These are phyloP conservation scores for Castanea mollissima DNA, from an alignment of 306 rosid genomes.

Conservation along the genomic window DNA sequence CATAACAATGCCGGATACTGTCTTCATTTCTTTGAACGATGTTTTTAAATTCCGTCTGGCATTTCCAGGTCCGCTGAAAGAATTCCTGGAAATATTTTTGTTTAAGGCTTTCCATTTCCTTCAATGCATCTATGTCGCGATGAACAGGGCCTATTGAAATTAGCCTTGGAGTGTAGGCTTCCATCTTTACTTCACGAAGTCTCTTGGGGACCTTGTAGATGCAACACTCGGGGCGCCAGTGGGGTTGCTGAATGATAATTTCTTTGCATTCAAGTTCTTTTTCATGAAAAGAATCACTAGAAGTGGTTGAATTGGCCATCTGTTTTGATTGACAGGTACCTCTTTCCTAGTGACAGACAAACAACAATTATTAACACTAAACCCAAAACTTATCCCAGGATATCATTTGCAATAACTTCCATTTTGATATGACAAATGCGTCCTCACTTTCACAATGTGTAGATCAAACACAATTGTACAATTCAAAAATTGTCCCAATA, in stretches of 20 bases:
- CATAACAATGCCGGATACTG: background rate
- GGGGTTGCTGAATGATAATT: background rate
- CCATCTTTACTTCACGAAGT: background rate
- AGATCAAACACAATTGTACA: no score
- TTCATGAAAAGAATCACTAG: background rate
- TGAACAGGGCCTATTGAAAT: constrained; percentile 25
- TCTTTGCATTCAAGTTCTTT: background rate
- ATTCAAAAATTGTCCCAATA: no score
- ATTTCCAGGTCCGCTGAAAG: background rate
- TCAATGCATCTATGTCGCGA: background rate
- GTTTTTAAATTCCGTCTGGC: background rate
- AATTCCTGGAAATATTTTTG: background rate
- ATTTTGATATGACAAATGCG: no score
- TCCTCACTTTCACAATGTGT: no score
- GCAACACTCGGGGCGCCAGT: background rate
- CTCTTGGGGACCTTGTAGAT: constrained; percentile 15
- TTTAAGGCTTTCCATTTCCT: background rate
- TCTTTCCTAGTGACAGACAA: background rate
- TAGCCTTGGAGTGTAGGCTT: constrained; percentile 18
- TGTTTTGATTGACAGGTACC: background rate
- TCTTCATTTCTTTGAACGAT: background rate
- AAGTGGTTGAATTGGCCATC: background rate
- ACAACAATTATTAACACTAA: no score
- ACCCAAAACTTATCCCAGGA: no score
- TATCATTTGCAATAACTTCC: no score